Base-by-base conservation (phyloP, 2,329 filamentous ascomycete genomes). In the Canariomyces notabilis region DNA sequence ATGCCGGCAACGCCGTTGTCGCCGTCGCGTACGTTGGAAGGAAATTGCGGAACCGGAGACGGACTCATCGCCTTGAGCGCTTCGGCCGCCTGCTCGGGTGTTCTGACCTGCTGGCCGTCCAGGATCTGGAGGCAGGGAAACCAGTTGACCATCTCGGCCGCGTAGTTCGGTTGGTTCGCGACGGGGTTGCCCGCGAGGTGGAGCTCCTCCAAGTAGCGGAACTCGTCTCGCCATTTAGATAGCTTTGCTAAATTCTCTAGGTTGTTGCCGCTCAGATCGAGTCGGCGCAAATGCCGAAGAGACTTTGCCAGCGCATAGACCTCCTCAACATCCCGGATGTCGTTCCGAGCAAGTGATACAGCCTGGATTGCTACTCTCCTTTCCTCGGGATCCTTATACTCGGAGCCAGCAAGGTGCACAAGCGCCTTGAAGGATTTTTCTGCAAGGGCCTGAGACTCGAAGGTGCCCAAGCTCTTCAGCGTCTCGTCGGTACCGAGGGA, bases 341-440 rank as follows among this genome's bases (percentile, higher is more conserved):
- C 80, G 66, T 97, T 97, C 63, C 81, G 80, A 15, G 85, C 82
- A 11, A 98, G 76, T 31, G 84, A 87, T 58, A 97, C 83, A 60
- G 88, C 91, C 53, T 84, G 73, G 39, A 98, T 84, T 4, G 85
- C 84, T 37, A 89, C 83, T 40, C 82, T 78, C 64, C 90, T 90
- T 40, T 85, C 82, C 50, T 83, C 74, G 11, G 77, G 62, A 2
- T 77, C 83, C 55, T 84, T 82, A 70, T 95, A 95, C 15, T 85
- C 77, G 50, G 80, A 72, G 43, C 94, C 83, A 63, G 87, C 89
- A 37, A 96, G 82, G 49, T 80, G 82, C 87, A 97, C 95, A 51
- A 97, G 74, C 1, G 87, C 91, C 42, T 87, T 87, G 68, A 97
- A 96, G 52, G 95, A 87, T 64, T 96, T 98, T 53, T 85, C 79